phyloP scores from a whole-genome alignment of 495 filamentous ascomycete species.

The Penicilliopsis zonata region DNA sequence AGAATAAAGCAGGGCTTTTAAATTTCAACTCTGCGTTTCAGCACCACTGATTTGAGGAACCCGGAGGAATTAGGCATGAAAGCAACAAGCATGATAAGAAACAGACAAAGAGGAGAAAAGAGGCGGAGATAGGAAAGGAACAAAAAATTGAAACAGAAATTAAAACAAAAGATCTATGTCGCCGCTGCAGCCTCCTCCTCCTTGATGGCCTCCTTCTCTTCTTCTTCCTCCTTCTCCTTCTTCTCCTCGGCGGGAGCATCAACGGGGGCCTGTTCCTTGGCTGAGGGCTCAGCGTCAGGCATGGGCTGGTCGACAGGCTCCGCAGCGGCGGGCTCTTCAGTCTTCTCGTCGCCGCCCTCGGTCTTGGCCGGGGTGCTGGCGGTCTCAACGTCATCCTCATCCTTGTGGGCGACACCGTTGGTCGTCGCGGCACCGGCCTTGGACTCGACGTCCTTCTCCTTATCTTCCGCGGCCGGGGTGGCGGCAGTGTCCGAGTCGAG shows the following conservation, averaged over 20 bases:
- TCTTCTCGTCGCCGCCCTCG: conserved; percentile 35
- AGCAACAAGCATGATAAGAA: background rate
- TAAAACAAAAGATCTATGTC: background rate
- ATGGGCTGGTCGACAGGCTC: conserved; percentile 28
- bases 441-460: conserved; percentile 32
- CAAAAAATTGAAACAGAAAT: background rate
- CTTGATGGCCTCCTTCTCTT: conserved; percentile 10
- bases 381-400: conserved; percentile 27
- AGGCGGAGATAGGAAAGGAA: background rate
- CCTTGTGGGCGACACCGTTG: conserved; percentile 45
- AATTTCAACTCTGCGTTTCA: background rate
- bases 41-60: too few species aligned
- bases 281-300: conserved; percentile 17
- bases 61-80: background rate
- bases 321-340: conserved; percentile 11
- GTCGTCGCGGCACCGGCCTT: too few species aligned
- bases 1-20: background rate
- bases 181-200: conserved; percentile 2
- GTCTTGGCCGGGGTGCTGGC: conserved; percentile 24
- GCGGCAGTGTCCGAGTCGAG: conserved; percentile 44
- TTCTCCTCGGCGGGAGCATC: conserved; percentile 17
- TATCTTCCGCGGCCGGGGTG: conserved; percentile 25
- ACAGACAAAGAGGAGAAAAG: background rate
- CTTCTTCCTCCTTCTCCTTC: conserved; percentile 8
- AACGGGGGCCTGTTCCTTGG: conserved; percentile 13